Evolutionary conservation across 192 early-diverging fungal genomes (phyloP).

Genomic region (Linnemannia hyalina): DNA sequence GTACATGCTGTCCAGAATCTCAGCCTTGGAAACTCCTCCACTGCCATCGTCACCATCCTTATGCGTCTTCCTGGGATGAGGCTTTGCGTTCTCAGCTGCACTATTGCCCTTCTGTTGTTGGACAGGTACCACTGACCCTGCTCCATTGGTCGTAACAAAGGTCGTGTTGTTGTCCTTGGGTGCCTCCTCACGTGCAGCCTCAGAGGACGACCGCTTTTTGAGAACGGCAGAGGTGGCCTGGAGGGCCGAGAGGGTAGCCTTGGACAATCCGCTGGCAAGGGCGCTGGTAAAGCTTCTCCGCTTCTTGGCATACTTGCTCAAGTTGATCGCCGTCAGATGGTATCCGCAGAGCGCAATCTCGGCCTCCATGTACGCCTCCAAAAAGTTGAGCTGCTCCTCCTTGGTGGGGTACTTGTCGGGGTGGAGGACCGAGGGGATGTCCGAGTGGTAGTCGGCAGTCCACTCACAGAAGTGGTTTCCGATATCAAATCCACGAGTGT

Average conservation of each 20-base stretch:
- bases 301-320: background rate
- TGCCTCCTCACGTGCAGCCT: constrained; percentile 14
- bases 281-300: constrained; percentile 11
- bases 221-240: constrained; percentile 27
- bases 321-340: constrained; percentile 23
- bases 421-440: constrained; percentile 58
- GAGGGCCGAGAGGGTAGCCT: constrained; percentile 30
- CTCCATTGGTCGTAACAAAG: constrained; percentile 2
- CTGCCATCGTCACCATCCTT: constrained; percentile 32
- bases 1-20: constrained; percentile 55
- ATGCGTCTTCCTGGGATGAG: constrained; percentile 1
- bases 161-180: background rate
- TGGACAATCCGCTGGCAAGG: constrained; percentile 14
- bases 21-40: constrained; percentile 44
- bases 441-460: constrained; percentile 83
- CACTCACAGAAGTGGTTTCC: constrained; percentile 91
- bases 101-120: constrained; percentile 25
- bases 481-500: constrained; percentile 83
- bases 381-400: constrained; percentile 68
- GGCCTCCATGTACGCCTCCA: constrained; percentile 74
- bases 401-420: constrained; percentile 66
- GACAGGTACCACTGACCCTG: background rate
- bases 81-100: constrained; percentile 3
- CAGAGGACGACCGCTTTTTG: constrained; percentile 11
- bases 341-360: constrained; percentile 61